Evolutionary conservation across 2,329 filamentous ascomycete species (phyloP).

Genomic region (Arthrobotrys sinensis): DNA sequence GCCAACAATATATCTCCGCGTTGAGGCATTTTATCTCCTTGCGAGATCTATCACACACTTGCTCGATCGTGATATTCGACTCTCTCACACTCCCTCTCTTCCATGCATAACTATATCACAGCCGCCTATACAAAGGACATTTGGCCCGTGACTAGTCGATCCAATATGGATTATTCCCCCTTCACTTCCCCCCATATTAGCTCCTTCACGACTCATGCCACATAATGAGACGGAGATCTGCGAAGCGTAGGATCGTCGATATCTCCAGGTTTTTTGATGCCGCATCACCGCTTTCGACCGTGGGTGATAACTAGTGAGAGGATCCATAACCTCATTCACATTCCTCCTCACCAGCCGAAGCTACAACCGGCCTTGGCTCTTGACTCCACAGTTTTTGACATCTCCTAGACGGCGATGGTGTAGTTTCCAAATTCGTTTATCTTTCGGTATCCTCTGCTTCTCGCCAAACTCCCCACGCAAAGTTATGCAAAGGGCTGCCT

Average conservation of each 20-base stretch:
- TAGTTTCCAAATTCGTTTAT: conserved; percentile 4
- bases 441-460: neutral
- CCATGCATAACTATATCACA: conserved; percentile 17
- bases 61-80: conserved; percentile 1
- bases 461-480: neutral
- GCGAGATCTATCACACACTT: conserved; percentile 36
- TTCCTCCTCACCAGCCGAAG: neutral
- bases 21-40: conserved; percentile 43
- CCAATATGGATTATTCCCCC: conserved; percentile 47
- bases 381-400: neutral
- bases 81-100: conserved; percentile 9
- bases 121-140: conserved; percentile 24
- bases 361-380: neutral
- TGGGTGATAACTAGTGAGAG: neutral
- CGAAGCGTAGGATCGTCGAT: conserved; percentile 26
- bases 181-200: neutral
- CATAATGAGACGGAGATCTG: conserved; percentile 36
- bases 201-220: conserved; percentile 17
- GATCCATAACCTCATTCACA: neutral
- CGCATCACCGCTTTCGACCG: conserved; percentile 24
- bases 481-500: neutral
- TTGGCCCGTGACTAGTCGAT: conserved; percentile 31
- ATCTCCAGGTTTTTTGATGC: neutral
- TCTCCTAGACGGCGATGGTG: neutral
- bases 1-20: conserved; percentile 48